Evolutionary conservation across 306 rosid species (phyloP), one percentile per base, ranked within the genome.

Genomic region (Dalbergia cochinchinensis): DNA sequence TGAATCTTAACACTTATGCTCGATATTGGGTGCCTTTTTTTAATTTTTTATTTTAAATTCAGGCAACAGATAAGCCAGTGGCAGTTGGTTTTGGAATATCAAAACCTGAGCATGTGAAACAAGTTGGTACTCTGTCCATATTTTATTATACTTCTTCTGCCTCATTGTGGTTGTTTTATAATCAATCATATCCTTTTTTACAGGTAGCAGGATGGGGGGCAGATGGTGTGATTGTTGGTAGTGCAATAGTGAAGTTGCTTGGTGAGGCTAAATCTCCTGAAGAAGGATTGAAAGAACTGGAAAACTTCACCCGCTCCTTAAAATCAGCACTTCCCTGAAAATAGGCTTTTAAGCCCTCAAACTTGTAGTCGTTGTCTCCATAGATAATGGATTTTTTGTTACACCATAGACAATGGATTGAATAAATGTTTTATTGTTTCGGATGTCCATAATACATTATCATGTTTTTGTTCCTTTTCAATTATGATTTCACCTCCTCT

Each of bases 51-150:
- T 41, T 12, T 16, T n/a, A 6, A 11, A 71, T 47, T 18, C 86
- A 95, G 99, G 86, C 80, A 78, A 91, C 99, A 45, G 60, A 74
- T n/a, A 93, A 91, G 85, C 94, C 99, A 0, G 94, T 95, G 12
- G 98, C 99, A 15, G 99, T 95, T 70, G 99, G 99, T 51, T 95
- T 95, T 63, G 99, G 99, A 78, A 91, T 95, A 81, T 93, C 99
- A 0, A 91, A 82, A 59, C 96, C 96, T 2, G 94, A 95, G 91
- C 98, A 93, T 34, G 97, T 85, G 37, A 89, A 90, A 73, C 93
- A 89, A 96, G 99, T 93, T 74, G 82, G 70, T 73, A 70, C 47
- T 16, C 18, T 53, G 77, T 51, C 37, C 51, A 37, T 35, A 65
- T 53, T 16, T 73, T 55, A 14, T 42, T 71, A 45, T 84, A 77